These are phyloP conservation scores for Fusarium denticulatum DNA, from an alignment of 2,329 filamentous ascomycete species.

Conservation along the genomic window DNA sequence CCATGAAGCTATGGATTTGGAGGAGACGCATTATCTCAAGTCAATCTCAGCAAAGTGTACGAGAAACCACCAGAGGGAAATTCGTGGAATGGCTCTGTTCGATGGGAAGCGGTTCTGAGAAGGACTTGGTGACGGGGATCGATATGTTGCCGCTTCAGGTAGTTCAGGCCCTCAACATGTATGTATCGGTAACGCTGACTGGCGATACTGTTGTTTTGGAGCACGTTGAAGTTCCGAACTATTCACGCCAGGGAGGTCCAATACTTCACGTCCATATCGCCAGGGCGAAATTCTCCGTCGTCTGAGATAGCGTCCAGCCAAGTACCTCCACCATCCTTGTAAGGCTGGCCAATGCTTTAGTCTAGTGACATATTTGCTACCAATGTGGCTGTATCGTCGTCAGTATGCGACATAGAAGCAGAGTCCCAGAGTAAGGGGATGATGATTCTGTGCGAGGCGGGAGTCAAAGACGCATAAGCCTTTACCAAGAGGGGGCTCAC, in stretches of 20 bases:
- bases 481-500: no score
- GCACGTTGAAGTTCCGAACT: not conserved
- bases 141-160: not conserved
- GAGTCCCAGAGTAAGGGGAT: no score
- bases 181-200: not conserved
- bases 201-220: accelerated
- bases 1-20: accelerated
- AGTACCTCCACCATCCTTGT: no score
- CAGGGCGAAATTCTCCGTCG: no score
- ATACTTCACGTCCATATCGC: no score
- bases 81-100: not conserved
- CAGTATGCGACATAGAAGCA: no score
- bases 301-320: no score
- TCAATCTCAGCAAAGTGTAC: accelerated
- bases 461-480: no score
- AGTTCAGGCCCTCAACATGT: not conserved
- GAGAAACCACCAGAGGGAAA: not conserved
- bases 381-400: no score
- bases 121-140: accelerated
- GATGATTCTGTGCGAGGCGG: no score
- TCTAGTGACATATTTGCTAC: no score
- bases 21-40: accelerated
- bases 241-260: not conserved
- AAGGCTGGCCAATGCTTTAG: no score
- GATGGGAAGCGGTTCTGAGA: not conserved